Base-by-base conservation (phyloP, 176 grass and related monocot species). In the Phoenix roebelenii region DNA sequence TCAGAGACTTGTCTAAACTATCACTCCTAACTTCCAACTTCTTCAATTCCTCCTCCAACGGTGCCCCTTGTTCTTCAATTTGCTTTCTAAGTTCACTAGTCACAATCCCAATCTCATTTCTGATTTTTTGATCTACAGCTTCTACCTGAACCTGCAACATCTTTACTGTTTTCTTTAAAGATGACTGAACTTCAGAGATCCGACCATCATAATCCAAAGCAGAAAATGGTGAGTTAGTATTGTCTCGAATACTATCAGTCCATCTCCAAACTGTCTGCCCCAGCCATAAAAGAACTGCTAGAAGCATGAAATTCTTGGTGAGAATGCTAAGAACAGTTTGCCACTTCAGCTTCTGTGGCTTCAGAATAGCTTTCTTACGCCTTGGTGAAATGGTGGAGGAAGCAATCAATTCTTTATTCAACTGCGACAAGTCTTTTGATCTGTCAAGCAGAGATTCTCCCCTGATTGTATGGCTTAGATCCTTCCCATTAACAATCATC, bases 111-210 rank as follows among this genome's bases (percentile, higher is more conserved):
- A 89, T 79, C 79, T 79, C 79, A 26, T 49, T 67, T n/a, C 57
- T 76, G 69, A 98, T 88, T 83, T 89, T 98, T 74, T 79, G 74
- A 72, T 98, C 84, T 35, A 98, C 52, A 18, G 20, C 58, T 39
- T 63, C 59, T 55, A 73, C 12, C 3, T 60, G 57, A 55, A 44
- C 18, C 28, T 68, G 65, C 51, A 68, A 55, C 25, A 19, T 68
- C 52, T 55, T 68, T 39, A 25, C n/a, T 35, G 4, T 23, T 18
- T 18, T 68, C 26, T 68, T 68, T 18, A 68, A 55, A 52, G 65
- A 68, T 20, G 51, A 12, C 26, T 68, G 52, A 10, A 68, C 9
- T 19, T 68, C 50, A 9, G 14, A 55, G 22, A 73, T 17, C 51
- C 26, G 76, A 59, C 50, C 71, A 28, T 89, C 82, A 72, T 74